Base-by-base conservation (phyloP, 345 rosid genomes). In the Firmiana major region DNA sequence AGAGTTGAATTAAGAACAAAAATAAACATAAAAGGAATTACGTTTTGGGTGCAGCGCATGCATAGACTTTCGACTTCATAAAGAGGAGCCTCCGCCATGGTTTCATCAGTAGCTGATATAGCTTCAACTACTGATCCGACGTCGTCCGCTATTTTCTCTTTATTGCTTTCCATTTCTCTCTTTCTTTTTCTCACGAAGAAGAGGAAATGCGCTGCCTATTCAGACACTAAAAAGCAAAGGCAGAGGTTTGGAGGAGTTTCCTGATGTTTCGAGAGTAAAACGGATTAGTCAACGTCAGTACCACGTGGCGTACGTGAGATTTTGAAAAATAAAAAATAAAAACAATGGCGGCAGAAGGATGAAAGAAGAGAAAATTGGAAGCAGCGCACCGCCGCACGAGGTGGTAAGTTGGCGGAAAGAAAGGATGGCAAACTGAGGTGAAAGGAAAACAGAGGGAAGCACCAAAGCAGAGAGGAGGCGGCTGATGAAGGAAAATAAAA, bases 31-130 rank as follows among this genome's bases (percentile, higher is more conserved):
- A 24, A 51, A 22, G 11, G 4, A 26, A 8, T 12, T 86, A 95
- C 99, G 36, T 96, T 96, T 72, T 91, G 91, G 38, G 85, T 83
- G 80, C 99, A 96, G 36, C 93, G 92, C 98, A 96, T 93, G 80
- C 98, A 96, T 77, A 93, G 92, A 80, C 99, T 96, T 79, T 93
- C 99, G 45, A 96, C 90, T 60, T 89, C 80, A 19, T 7, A 54
- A 54, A 19, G 58, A 54, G 58, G 10, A 54, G 24, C 58, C 7
- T 51, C 55, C 16, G 55, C 1, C 6, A 5, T 9, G 9, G 6
- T 17, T 5, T 21, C 28, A 21, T 21, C 60, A 3, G n/a, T 21
- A 55, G 12, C 60, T 11, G 60, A 55, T n/a, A 55, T 55, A n/a
- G 60, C 60, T 55, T 55, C 60, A 8, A 55, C 60, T 2, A 55